These are phyloP conservation scores for Urtica urens DNA, from an alignment of 306 rosid genomes.

Conservation along the genomic window DNA sequence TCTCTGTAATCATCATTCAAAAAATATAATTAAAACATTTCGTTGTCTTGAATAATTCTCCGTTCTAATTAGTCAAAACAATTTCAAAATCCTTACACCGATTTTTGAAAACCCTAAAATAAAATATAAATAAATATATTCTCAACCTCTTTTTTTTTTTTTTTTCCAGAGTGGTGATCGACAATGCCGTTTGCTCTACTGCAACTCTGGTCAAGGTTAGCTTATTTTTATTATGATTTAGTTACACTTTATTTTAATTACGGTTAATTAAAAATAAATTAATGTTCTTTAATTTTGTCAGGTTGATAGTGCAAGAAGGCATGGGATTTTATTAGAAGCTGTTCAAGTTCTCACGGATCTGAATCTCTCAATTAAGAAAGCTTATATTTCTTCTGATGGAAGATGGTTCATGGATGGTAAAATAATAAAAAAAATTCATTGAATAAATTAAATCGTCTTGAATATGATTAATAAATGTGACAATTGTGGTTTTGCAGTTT, in stretches of 20 bases:
- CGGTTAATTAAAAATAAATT: too few relatives aligned
- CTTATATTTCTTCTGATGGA: constrained; percentile 88
- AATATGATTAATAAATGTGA: constrained; percentile 4
- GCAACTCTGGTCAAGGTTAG: constrained; percentile 85
- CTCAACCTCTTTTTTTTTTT: constrained; percentile 25
- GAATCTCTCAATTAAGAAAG: constrained; percentile 71
- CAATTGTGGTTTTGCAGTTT: constrained; percentile 42
- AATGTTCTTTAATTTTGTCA: constrained; percentile 25
- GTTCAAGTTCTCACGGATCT: constrained; percentile 78
- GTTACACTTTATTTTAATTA: too few relatives aligned
- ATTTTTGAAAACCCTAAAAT: neutral
- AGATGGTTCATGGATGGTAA: constrained; percentile 97
- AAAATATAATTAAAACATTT: neutral
- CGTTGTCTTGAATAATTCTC: neutral
- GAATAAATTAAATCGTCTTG: neutral
- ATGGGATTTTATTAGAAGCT: constrained; percentile 79
- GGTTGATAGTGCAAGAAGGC: constrained; percentile 91
- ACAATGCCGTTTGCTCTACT: constrained; percentile 65
- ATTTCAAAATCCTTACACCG: neutral
- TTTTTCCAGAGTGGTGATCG: constrained; percentile 73
- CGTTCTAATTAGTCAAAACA: neutral
- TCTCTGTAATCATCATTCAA: neutral
- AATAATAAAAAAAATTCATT: neutral
- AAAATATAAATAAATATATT: neutral
- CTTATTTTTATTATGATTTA: neutral